phyloP scores from a whole-genome alignment of 2,329 filamentous ascomycete species.

The Arthrinium puccinioides region DNA sequence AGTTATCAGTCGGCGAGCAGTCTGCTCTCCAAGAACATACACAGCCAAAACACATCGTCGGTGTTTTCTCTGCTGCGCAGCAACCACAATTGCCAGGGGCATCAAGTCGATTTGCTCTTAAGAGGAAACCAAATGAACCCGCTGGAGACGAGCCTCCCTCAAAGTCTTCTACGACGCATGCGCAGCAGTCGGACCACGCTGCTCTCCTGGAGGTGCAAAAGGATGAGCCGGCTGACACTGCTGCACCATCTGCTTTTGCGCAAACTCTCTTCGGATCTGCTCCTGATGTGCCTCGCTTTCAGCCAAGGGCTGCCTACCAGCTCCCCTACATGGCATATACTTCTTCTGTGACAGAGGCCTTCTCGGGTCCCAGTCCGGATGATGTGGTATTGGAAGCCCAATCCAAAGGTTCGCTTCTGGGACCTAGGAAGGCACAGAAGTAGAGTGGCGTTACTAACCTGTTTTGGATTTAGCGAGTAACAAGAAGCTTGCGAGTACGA shows the following conservation, averaged over 20 bases:
- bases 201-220: too few species aligned
- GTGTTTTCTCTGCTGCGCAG: too few species aligned
- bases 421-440: conserved; percentile 37
- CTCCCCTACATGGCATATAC: conserved; percentile 45
- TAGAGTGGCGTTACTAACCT: conserved; percentile 39
- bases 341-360: conserved; percentile 51
- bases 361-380: conserved; percentile 84
- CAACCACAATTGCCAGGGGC: too few species aligned
- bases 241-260: conserved; percentile 49
- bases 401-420: conserved; percentile 71
- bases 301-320: conserved; percentile 24
- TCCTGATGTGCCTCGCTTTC: conserved; percentile 12
- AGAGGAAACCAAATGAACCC: too few species aligned
- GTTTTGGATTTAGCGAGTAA: conserved; percentile 44
- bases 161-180: too few species aligned
- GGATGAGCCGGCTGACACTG: conserved; percentile 3
- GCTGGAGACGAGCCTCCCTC: too few species aligned
- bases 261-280: conserved; percentile 41
- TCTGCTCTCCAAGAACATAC: too few species aligned
- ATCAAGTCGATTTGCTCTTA: too few species aligned
- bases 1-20: conserved; percentile 9
- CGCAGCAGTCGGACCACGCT: too few species aligned
- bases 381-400: conserved; percentile 83
- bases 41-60: too few species aligned
- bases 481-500: conserved; percentile 26